Conservation (phyloP, 371 early-diverging fungal species). For the Mortierella sp. region DNA sequence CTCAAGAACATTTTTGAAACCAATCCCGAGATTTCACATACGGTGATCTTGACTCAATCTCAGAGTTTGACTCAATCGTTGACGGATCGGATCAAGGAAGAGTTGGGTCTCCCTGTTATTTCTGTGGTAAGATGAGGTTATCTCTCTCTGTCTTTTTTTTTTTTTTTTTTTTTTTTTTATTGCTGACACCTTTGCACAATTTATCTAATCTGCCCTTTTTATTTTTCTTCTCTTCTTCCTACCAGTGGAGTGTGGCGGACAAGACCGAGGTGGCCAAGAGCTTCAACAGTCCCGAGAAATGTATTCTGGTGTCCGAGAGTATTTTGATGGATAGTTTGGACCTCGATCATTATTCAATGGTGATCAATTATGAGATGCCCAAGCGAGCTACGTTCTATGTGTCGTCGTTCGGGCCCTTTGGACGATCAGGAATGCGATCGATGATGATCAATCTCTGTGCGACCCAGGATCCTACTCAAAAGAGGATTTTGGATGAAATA, state of each 20-base stretch:
- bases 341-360: slow-evolving; percentile 34
- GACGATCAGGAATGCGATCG: slow-evolving; percentile 35
- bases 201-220: background rate
- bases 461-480: slow-evolving; percentile 17
- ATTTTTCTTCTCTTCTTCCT: background rate
- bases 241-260: slow-evolving; percentile 51
- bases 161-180: slow-evolving; percentile 1
- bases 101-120: slow-evolving; percentile 29
- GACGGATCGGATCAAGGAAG: slow-evolving; percentile 21
- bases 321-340: slow-evolving; percentile 41
- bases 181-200: slow-evolving; percentile 5
- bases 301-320: slow-evolving; percentile 41
- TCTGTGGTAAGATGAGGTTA: slow-evolving; percentile 30
- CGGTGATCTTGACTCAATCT: slow-evolving; percentile 41
- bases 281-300: slow-evolving; percentile 38
- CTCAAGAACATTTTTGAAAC: slow-evolving; percentile 30
- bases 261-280: slow-evolving; percentile 35
- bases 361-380: slow-evolving; percentile 51
- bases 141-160: background rate
- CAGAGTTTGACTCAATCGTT: slow-evolving; percentile 38
- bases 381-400: slow-evolving; percentile 30
- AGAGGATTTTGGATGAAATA: slow-evolving; percentile 22
- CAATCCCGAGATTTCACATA: slow-evolving; percentile 39
- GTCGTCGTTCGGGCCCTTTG: slow-evolving; percentile 45
- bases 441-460: slow-evolving; percentile 45